Base-by-base conservation (phyloP, 2,329 filamentous ascomycete species). In the Aspergillus udagawae region DNA sequence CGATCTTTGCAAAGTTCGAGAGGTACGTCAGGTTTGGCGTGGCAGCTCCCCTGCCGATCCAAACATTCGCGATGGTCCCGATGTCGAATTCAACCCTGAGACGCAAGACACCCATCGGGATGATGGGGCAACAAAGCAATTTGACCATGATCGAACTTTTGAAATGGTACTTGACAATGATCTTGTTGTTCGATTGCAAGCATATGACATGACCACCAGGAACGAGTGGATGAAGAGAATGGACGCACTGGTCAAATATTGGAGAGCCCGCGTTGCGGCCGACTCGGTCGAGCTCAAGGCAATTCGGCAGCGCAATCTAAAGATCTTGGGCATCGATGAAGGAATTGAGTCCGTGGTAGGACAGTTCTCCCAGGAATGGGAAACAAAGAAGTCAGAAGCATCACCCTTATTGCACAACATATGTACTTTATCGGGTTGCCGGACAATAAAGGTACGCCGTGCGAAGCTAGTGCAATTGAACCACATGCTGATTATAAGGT, bases 351-450 rank as follows among this genome's bases (percentile, higher is more conserved):
- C 86, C 0, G 73, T 82, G 47, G 72, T 88, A n/a, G 86, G 86
- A 9, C 85, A 87, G 65, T 88, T 85, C 65, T 85, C 85, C 0
- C 77, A 80, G 61, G 88, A 88, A 65, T 89, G 86, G 86, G 86
- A 89, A 68, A 85, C 88, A 23, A 83, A 79, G 17, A 81, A 85
- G 60, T 83, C 84, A 1, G 81, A 82, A 62, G 84, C 86, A n/a
- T 86, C 82, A 1, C 81, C 86, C 1, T 74, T 83, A 42, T 72
- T 88, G n/a, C 88, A 87, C 75, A 86, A 89, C 68, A 81, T 88
- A 74, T 89, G 86, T 68, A 81, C 82, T n/a, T 80, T 88, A 23
- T 80, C 82, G 10, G 80, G 78, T 41, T 89, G 86, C 67, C 82
- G 86, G 45, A 77, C 82, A 20, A 83, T 89, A 54, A 78, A 79